Evolutionary conservation across 352 stramenopile species (phyloP), one percentile per base, ranked within the genome.

Genomic region (Thraustochytrium sp.): DNA sequence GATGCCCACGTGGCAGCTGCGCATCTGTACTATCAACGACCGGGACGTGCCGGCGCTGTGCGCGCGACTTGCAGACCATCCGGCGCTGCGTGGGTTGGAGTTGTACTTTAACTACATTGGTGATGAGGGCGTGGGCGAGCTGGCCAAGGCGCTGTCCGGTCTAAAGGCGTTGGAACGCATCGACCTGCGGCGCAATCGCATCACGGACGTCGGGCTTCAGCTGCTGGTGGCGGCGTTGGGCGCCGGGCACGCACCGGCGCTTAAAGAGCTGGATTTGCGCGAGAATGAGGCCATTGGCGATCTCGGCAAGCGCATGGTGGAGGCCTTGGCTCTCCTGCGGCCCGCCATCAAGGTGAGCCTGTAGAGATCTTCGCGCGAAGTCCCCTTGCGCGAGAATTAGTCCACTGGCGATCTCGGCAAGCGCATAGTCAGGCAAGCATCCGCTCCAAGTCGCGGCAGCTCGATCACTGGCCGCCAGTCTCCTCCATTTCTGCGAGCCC

Each of bases 61-160:
- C 31, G 34, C 8, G 8, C 23, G 36, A 42, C 34, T 80, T 11
- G 18, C 21, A 16, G 4, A 65, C 18, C 34, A 63, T 31, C 18
- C 26, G 11, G 37, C 18, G 8, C 38, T 80, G 0, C 21, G 63
- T n/a, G 18, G 21, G 18, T 38, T 80, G 44, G 68, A 80, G 26
- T n/a, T 80, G 26, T 80, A 80, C 68, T 80, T 80, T 75, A 80
- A 80, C 31, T 80, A 80, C 2, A 80, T 80, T 44, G 51, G 68
- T 11, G 68, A 80, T 4, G 31, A 44, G 37, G 68, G 68, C 34
- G n/a, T 72, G n/a, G 68, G 11, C 13, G 23, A 29, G 21, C 68
- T 80, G 18, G 68, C 68, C 26, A 2, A 44, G 21, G 68, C 68
- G 9, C 31, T 80, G 8, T 46, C 13, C 3, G 46, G 26, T 8